Evolutionary conservation across 2,329 filamentous ascomycete species (phyloP).

Genomic region (Rhinocladiella mackenziei): DNA sequence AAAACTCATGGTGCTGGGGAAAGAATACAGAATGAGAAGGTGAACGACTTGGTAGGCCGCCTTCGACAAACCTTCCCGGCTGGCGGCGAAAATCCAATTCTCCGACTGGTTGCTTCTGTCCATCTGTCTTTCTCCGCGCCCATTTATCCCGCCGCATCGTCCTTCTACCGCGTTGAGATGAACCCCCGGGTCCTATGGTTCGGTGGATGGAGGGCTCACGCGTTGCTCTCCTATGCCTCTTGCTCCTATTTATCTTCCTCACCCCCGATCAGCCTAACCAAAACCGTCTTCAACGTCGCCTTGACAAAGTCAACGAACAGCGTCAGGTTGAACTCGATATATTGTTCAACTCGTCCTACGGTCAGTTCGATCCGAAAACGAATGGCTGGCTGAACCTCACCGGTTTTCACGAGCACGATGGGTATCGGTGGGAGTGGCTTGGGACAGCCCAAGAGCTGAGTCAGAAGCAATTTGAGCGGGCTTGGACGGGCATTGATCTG

Average conservation of each 20-base stretch:
- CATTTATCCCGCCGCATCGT: no score
- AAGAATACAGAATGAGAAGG: no score
- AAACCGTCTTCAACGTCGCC: conserved; percentile 16
- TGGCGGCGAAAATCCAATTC: no score
- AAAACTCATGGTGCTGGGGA: no score
- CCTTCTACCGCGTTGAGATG: conserved; percentile 16
- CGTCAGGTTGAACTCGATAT: conserved; percentile 34
- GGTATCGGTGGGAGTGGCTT: conserved; percentile 74
- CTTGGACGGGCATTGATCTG: conserved; percentile 42
- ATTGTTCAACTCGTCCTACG: conserved; percentile 45
- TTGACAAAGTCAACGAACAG: conserved; percentile 41
- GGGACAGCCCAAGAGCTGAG: conserved; percentile 20
- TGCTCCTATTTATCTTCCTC: conserved; percentile 53
- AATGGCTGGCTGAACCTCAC: conserved; percentile 65
- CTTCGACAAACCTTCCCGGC: no score
- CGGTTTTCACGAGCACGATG: conserved; percentile 70
- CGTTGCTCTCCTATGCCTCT: conserved; percentile 47
- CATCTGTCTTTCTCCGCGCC: no score
- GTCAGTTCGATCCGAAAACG: conserved; percentile 46
- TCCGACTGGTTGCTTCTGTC: no score
- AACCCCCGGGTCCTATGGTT: conserved; percentile 10
- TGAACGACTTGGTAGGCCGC: no score
- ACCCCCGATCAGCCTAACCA: conserved; percentile 40
- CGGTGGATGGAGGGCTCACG: conserved; percentile 40
- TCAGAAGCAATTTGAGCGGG: conserved; percentile 52